Conservation (phyloP, 169 alveolate genomes). For the Plasmodium sp. region DNA sequence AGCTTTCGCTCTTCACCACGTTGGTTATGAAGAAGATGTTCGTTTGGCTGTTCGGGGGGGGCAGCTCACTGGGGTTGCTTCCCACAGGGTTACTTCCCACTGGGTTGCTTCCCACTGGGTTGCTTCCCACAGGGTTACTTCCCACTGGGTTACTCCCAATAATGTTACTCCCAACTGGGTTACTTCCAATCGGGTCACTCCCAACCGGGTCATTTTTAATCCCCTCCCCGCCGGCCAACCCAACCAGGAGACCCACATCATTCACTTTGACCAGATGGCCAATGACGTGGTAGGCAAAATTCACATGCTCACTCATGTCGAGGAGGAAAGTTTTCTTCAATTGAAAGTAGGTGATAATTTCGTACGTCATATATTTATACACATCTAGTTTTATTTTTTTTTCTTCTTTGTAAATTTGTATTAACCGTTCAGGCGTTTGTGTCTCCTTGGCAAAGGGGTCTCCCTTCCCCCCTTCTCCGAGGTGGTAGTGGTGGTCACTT, state of each 20-base stretch:
- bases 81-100: background rate
- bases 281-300: constrained; percentile 33
- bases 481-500: background rate
- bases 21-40: constrained; percentile 34
- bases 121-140: background rate
- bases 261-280: constrained; percentile 41
- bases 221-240: background rate
- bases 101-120: background rate
- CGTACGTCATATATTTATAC: constrained; percentile 61
- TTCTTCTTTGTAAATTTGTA: constrained; percentile 55
- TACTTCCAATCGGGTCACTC: background rate
- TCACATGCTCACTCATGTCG: constrained; percentile 70
- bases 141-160: background rate
- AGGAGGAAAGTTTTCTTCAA: constrained; percentile 65
- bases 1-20: constrained; percentile 32
- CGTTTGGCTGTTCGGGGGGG: background rate
- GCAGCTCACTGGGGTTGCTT: background rate
- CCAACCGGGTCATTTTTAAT: background rate
- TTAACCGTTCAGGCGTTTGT: constrained; percentile 64
- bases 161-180: background rate
- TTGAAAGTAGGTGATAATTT: constrained; percentile 53
- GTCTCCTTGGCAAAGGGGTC: background rate
- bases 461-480: background rate
- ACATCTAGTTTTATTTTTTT: constrained; percentile 52
- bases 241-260: background rate